Conservation (phyloP, 768 basidiomycete species). For the Lactarius sanguifluus region DNA sequence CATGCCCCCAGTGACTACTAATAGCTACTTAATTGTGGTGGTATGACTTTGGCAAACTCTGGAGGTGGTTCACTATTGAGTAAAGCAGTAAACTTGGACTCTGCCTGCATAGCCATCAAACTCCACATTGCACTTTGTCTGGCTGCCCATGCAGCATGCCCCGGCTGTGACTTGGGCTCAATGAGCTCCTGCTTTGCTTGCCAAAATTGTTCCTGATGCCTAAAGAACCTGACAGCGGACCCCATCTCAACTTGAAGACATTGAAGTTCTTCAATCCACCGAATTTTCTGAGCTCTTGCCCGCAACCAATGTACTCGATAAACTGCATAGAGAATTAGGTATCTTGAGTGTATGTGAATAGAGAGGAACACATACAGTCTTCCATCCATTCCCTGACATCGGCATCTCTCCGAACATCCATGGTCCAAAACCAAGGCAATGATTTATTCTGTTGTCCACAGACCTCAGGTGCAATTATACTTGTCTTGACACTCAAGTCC, state of each 20-base stretch:
- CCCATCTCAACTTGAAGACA: not conserved
- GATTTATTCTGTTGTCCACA: no score
- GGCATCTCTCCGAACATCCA: no score
- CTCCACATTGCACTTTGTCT: not conserved
- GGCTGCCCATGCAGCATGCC: not conserved
- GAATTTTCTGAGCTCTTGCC: not conserved
- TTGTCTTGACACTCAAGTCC: no score
- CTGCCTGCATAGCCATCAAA: not conserved
- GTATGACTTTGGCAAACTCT: not conserved
- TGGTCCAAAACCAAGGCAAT: no score
- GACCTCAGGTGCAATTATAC: not conserved
- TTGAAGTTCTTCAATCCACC: no score
- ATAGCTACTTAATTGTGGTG: no score
- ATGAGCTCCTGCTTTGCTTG: not conserved
- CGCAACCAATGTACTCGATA: not conserved
- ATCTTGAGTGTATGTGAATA: no score
- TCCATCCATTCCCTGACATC: no score
- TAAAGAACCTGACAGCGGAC: not conserved
- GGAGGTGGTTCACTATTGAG: not conserved
- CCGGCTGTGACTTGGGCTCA: not conserved
- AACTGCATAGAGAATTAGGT: no score
- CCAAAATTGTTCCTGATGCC: slow-evolving; percentile 1
- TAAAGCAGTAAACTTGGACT: not conserved
- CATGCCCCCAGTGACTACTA: no score
- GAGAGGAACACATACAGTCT: no score